A percentile compares a stretch with the other conserved stretches of the same genome.
These are phyloP conservation scores for Tubosaeta sp. DNA, from an alignment of 768 basidiomycete genomes.

Conservation along the genomic window DNA sequence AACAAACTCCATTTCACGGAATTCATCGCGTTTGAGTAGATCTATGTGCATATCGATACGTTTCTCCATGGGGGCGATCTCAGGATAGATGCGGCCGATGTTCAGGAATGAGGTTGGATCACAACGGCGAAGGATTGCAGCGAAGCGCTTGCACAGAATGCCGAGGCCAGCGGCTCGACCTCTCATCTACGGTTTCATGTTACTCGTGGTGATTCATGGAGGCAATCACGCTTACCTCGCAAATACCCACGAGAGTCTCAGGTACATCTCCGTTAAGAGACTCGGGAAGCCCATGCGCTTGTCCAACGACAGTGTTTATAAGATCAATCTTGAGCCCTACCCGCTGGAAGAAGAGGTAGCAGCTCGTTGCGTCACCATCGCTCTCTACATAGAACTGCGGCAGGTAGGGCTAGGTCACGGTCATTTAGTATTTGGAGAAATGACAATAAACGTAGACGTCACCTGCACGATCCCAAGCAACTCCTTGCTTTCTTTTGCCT, in stretches of 20 bases:
- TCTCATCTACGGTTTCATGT: conserved; percentile 54
- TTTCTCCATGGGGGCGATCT: conserved; percentile 86
- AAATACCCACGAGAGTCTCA: conserved; percentile 87
- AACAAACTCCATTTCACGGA: conserved; percentile 91
- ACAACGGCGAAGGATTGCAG: conserved; percentile 74
- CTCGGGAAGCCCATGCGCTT: conserved; percentile 80
- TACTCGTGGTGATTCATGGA: background rate
- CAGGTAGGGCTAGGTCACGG: conserved; percentile 66
- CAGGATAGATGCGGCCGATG: conserved; percentile 77
- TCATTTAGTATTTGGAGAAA: conserved; percentile 2
- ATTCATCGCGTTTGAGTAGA: conserved; percentile 79
- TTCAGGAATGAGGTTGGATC: conserved; percentile 83
- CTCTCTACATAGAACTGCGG: conserved; percentile 87
- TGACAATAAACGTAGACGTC: background rate
- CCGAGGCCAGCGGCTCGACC: conserved; percentile 78
- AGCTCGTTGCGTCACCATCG: conserved; percentile 84
- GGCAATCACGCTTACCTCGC: conserved; percentile 58
- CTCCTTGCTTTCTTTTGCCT: conserved; percentile 79
- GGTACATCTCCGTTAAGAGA: conserved; percentile 78
- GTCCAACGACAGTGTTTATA: conserved; percentile 77
- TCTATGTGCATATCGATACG: conserved; percentile 91
- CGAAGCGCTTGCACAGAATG: conserved; percentile 85
- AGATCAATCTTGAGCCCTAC: conserved; percentile 83
- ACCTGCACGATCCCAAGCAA: conserved; percentile 83
- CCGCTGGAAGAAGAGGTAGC: conserved; percentile 91